A percentile compares a stretch with the other conserved stretches of the same genome.
These are phyloP conservation scores for Mycena filopes DNA, from an alignment of 768 basidiomycete species.

Conservation along the genomic window DNA sequence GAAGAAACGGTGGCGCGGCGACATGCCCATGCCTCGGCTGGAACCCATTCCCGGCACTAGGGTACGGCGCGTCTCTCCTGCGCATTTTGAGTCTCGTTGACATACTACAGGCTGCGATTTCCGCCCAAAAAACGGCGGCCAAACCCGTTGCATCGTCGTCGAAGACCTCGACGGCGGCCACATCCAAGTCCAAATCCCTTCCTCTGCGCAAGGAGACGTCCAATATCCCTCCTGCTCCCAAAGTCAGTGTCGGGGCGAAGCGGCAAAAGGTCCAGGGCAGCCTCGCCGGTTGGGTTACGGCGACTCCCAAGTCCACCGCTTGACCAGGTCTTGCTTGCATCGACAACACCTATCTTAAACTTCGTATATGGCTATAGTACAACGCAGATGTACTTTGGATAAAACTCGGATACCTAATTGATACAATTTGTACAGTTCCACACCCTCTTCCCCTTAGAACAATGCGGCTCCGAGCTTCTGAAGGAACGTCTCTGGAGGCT, in stretches of 20 bases:
- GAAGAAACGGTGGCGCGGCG: slow-evolving; percentile 10
- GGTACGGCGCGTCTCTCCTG: no score
- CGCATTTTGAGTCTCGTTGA: no score
- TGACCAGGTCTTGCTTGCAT: not conserved
- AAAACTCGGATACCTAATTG: slow-evolving; percentile 2
- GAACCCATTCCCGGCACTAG: slow-evolving; percentile 6
- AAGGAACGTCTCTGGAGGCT: slow-evolving; percentile 58
- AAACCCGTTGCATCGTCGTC: not conserved
- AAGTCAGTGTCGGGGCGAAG: not conserved
- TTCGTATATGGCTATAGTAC: not conserved
- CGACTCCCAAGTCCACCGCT: slow-evolving; percentile 1
- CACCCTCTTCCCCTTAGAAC: slow-evolving; percentile 53
- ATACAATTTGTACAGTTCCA: slow-evolving; percentile 11
- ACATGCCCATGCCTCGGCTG: slow-evolving; percentile 16
- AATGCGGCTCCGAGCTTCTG: slow-evolving; percentile 61
- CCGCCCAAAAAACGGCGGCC: not conserved
- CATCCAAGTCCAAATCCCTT: slow-evolving; percentile 8
- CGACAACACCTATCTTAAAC: not conserved
- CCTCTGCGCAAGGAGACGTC: slow-evolving; percentile 1
- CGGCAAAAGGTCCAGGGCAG: slow-evolving; percentile 17
- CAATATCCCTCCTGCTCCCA: not conserved
- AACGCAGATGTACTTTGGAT: not conserved
- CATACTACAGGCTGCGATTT: not conserved
- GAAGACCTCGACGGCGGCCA: not conserved
- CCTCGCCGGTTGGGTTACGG: slow-evolving; percentile 5